Base-by-base conservation (phyloP, 2,329 filamentous ascomycete species). In the Periconia macrospinosa region DNA sequence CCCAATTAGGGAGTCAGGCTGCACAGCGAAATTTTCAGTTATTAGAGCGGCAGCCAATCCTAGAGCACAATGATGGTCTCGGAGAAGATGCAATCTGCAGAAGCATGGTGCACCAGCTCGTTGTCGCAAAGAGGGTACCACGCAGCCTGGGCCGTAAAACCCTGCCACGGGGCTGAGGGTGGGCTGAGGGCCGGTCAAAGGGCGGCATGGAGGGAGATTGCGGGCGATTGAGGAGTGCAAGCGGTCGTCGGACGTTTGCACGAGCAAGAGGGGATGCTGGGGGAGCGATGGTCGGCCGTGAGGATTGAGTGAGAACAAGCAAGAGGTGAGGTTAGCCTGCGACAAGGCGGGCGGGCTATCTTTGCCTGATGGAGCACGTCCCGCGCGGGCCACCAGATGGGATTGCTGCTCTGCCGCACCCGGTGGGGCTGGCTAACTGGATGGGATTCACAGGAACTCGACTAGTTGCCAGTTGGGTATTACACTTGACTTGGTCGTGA, bases 41-140 rank as follows among this genome's bases (percentile, higher is more conserved):
- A 52, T 51, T 11, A 46, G 19, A 43, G 44, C 30, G 23, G 20
- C 49, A 50, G 54, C 52, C 56, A 57, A 57, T 57, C 46, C 49
- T 11, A n/a, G 27, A 23, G 41, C 49, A 33, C 18, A 9, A 20
- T 30, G 48, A 43, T 15, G 53, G 30, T 23, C 23, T 43, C 13
- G 17, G 42, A 27, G 35, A 17, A 49, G 35, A 41, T 37, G 33
- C 11, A 37, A 37, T 37, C 33, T 37, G 33, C 33, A 37, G 33
- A 37, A 37, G 33, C 33, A 37, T 14, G 33, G 11, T 13, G 33
- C 15, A 13, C 6, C 33, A 27, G 8, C 23, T 27, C 23, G 23
- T 27, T 27, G 33, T 37, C 33, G 33, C 33, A 37, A n/a, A 37
- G 15, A 37, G 33, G 11, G 11, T 13, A 13, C 11, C 11, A 37